Evolutionary conservation across 352 stramenopile genomes (phyloP).

Genomic region (Phytophthora sp.): DNA sequence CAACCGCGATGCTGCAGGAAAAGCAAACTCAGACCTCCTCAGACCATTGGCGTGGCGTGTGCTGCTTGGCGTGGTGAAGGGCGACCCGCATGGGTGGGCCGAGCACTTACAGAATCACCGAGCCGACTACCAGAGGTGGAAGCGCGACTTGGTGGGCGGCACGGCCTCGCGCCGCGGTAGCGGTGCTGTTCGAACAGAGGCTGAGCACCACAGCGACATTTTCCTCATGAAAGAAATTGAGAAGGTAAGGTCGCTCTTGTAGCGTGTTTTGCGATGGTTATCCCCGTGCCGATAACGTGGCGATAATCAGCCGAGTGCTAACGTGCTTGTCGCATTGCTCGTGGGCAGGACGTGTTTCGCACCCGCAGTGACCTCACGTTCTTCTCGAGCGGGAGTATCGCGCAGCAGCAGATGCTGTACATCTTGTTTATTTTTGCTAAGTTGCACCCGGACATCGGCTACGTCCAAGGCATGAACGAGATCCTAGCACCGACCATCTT

Average conservation of each 20-base stretch:
- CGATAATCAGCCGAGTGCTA: background rate
- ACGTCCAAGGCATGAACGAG: conserved; percentile 97
- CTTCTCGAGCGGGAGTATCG: conserved; percentile 53
- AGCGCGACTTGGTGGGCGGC: conserved; percentile 42
- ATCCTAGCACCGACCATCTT: conserved; percentile 89
- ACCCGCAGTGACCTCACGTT: conserved; percentile 60
- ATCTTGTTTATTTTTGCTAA: conserved; percentile 83
- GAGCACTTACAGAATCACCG: conserved; percentile 25
- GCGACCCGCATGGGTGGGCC: conserved; percentile 14
- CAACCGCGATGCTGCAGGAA: background rate
- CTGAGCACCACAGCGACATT: conserved; percentile 36
- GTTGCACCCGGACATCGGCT: conserved; percentile 83
- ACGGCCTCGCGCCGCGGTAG: conserved; percentile 12
- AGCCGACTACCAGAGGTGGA: conserved; percentile 35
- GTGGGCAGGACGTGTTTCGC: conserved; percentile 55
- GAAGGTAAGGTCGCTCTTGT: too few species aligned
- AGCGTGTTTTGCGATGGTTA: too few species aligned
- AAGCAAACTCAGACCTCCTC: background rate
- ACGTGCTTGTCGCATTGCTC: background rate
- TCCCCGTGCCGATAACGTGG: too few species aligned
- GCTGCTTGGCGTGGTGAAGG: conserved; percentile 46
- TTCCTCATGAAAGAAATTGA: conserved; percentile 66
- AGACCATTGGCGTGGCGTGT: conserved; percentile 47
- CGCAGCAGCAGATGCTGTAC: conserved; percentile 71
- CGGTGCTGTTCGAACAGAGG: conserved; percentile 13